Conservation (phyloP, 441 rosid species). For the Geranium incanum region DNA sequence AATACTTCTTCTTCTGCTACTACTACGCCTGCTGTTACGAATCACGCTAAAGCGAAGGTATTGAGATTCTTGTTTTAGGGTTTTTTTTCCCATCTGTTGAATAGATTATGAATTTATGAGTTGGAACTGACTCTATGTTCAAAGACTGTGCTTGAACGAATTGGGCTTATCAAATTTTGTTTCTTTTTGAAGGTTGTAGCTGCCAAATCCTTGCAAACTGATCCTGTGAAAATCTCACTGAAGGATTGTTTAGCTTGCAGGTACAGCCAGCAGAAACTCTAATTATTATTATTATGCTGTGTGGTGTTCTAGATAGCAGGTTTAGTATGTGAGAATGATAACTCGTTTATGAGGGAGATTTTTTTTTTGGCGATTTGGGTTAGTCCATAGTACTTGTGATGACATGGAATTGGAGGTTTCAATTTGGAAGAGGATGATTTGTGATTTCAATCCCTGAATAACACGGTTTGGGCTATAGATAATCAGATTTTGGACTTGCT, state of each 20-base stretch:
- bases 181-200: constrained; percentile 39
- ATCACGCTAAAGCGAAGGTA: constrained; percentile 54
- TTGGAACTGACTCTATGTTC: neutral
- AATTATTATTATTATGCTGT: neutral
- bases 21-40: constrained; percentile 7
- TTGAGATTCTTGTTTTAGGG: neutral
- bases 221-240: constrained; percentile 85
- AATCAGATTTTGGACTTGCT: neutral
- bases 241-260: constrained; percentile 99
- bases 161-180: neutral
- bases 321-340: neutral
- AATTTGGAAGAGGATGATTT: neutral
- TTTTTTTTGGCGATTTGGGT: neutral
- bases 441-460: neutral
- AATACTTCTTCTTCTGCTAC: neutral
- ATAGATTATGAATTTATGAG: neutral
- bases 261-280: constrained; percentile 26
- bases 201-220: constrained; percentile 32
- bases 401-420: neutral
- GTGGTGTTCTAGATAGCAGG: neutral
- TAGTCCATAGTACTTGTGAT: neutral
- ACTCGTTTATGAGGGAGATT: neutral
- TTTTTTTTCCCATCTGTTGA: neutral
- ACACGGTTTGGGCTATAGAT: neutral
- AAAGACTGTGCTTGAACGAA: neutral